A percentile compares a stretch with the other conserved stretches of the same genome.
phyloP scores from a whole-genome alignment of 768 basidiomycete genomes.

The Podaxis sp. region DNA sequence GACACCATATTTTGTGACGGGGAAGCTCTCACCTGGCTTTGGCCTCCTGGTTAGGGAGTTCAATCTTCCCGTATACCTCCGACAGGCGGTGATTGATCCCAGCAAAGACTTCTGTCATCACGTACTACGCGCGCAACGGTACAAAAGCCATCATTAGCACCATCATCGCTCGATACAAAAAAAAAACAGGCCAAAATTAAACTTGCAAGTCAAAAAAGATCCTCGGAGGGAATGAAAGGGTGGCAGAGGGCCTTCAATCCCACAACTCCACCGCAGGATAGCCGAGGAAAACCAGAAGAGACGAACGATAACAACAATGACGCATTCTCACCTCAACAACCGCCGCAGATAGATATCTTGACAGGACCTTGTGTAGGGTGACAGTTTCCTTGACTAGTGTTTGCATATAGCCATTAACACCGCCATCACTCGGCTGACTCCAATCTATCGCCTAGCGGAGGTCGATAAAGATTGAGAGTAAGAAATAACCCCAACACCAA shows the following conservation, averaged over 20 bases:
- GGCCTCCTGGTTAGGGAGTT: slow-evolving; percentile 78
- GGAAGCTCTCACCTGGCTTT: slow-evolving; percentile 73
- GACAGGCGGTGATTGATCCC: slow-evolving; percentile 89
- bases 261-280: not conserved
- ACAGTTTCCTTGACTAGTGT: slow-evolving; percentile 92
- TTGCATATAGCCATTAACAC: slow-evolving; percentile 88
- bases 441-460: slow-evolving; percentile 68
- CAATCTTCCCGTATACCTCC: slow-evolving; percentile 82
- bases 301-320: slow-evolving; percentile 13
- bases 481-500: slow-evolving; percentile 7
- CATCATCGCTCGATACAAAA: slow-evolving; percentile 4
- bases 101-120: slow-evolving; percentile 94
- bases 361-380: slow-evolving; percentile 93
- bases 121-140: slow-evolving; percentile 47
- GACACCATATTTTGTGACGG: not conserved
- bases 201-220: slow-evolving; percentile 6
- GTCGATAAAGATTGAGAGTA: slow-evolving; percentile 8
- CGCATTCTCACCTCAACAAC: slow-evolving; percentile 73
- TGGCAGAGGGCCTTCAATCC: not conserved
- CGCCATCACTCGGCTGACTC: slow-evolving; percentile 58
- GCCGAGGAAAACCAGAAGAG: slow-evolving; percentile 12
- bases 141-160: slow-evolving; percentile 8
- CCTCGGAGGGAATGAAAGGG: slow-evolving; percentile 1
- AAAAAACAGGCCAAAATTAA: slow-evolving; percentile 12
- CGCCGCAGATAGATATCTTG: slow-evolving; percentile 76